These are phyloP conservation scores for Amphicarpaea edgeworthii DNA, from an alignment of 306 rosid genomes.

Conservation along the genomic window DNA sequence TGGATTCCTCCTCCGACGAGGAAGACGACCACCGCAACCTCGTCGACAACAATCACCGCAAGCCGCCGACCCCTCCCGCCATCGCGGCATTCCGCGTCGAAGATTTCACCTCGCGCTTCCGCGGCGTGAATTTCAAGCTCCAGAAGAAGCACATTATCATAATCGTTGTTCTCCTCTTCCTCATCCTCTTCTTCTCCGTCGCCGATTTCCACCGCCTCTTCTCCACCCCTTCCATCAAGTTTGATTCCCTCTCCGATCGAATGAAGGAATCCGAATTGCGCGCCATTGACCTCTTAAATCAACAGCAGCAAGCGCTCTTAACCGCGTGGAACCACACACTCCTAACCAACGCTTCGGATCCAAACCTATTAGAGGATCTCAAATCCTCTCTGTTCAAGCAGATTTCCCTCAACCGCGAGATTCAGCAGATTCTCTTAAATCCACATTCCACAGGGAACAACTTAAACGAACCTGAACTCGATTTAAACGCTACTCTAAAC, in stretches of 20 bases:
- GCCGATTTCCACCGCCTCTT: slow-evolving; percentile 51
- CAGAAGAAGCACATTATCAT: slow-evolving; percentile 62
- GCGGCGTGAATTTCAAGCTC: slow-evolving; percentile 48
- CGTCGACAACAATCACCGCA: slow-evolving; percentile 65
- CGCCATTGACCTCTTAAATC: slow-evolving; percentile 76
- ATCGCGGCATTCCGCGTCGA: slow-evolving; percentile 64
- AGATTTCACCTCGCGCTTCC: slow-evolving; percentile 47
- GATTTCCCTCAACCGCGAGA: slow-evolving; percentile 73
- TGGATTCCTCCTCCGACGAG: slow-evolving; percentile 81
- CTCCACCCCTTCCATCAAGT: slow-evolving; percentile 44
- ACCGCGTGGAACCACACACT: slow-evolving; percentile 58
- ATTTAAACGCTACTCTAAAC: slow-evolving; percentile 53
- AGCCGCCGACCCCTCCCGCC: slow-evolving; percentile 50
- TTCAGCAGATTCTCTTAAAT: slow-evolving; percentile 72
- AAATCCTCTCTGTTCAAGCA: slow-evolving; percentile 67
- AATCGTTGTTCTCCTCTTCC: slow-evolving; percentile 54
- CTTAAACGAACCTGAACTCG: slow-evolving; percentile 44
- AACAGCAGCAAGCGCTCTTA: slow-evolving; percentile 68
- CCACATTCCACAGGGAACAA: slow-evolving; percentile 64
- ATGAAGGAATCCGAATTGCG: slow-evolving; percentile 83
- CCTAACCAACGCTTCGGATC: slow-evolving; percentile 44
- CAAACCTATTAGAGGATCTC: slow-evolving; percentile 51
- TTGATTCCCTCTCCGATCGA: slow-evolving; percentile 57
- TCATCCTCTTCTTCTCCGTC: slow-evolving; percentile 59
- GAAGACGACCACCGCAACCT: slow-evolving; percentile 82